Percentiles rank a stretch among this genome's conserved stretches.
phyloP scores from a whole-genome alignment of 139 green algal genomes.

The Coccomyxa sp. region DNA sequence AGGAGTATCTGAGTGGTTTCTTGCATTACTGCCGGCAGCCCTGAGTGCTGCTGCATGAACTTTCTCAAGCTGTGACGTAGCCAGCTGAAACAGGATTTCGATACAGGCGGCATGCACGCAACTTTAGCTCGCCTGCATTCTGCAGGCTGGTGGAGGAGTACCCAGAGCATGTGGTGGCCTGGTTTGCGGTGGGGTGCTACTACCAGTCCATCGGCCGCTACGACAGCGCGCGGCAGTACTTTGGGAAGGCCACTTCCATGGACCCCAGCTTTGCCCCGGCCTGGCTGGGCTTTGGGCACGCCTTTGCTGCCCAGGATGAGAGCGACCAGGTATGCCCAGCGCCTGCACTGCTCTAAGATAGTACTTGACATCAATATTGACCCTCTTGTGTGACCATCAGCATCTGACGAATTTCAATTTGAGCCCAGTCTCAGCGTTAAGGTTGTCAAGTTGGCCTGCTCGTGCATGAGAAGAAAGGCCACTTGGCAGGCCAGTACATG shows the following conservation, averaged over 20 bases:
- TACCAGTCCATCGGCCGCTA: slow-evolving; percentile 75
- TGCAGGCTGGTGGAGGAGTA: slow-evolving; percentile 81
- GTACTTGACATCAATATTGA: no score
- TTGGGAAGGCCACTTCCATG: slow-evolving; percentile 82
- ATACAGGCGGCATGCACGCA: background rate
- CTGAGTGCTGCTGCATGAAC: background rate
- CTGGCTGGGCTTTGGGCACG: slow-evolving; percentile 93
- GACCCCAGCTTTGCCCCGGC: slow-evolving; percentile 76
- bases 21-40: background rate
- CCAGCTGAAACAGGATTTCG: background rate
- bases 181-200: slow-evolving; percentile 95
- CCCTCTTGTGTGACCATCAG: no score
- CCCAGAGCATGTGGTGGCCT: slow-evolving; percentile 73
- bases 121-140: background rate
- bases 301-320: slow-evolving; percentile 90
- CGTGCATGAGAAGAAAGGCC: no score
- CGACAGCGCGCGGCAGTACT: slow-evolving; percentile 67
- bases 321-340: slow-evolving; percentile 47
- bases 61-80: background rate
- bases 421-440: no score
- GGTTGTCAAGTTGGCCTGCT: no score
- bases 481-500: no score
- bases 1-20: no score
- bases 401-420: no score
- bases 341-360: background rate